These are phyloP conservation scores for Fabrea salina DNA, from an alignment of 169 alveolate genomes.

Conservation along the genomic window DNA sequence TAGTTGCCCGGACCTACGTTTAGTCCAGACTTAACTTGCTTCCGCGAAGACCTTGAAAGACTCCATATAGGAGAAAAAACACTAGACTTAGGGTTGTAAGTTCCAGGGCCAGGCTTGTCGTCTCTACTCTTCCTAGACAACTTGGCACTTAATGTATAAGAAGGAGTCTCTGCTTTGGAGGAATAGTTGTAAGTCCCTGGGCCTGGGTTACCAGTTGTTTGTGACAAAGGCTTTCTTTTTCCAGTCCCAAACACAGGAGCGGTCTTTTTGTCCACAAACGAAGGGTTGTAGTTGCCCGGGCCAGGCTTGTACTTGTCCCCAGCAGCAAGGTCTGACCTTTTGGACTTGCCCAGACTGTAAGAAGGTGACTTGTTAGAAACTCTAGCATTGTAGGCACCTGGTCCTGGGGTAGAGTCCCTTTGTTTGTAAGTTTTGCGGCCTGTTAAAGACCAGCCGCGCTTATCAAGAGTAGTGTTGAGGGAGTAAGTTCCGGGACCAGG, in stretches of 20 bases:
- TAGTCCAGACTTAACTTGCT: too few relatives aligned
- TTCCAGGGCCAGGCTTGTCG: conserved; percentile 7
- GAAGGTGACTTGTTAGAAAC: background rate
- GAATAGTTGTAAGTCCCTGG: conserved; percentile 19
- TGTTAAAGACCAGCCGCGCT: background rate
- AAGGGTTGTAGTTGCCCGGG: conserved; percentile 3
- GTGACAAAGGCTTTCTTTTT: background rate
- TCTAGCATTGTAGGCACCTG: conserved; percentile 11
- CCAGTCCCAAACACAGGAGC: conserved; percentile 29
- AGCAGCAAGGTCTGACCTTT: background rate
- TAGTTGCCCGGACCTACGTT: too few relatives aligned
- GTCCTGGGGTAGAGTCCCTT: conserved; percentile 7
- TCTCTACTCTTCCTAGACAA: background rate
- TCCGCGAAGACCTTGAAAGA: too few relatives aligned
- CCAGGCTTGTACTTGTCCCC: background rate
- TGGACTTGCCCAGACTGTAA: background rate
- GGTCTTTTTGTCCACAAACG: background rate
- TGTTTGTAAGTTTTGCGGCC: background rate
- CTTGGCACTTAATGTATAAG: background rate
- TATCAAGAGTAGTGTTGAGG: background rate
- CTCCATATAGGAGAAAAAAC: background rate
- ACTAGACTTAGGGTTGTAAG: background rate
- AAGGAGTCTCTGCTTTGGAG: background rate
- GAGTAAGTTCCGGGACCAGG: conserved; percentile 29
- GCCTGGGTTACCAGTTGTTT: background rate